Conservation (phyloP, 202 grass and related monocot genomes). For the Carex arenaria region DNA sequence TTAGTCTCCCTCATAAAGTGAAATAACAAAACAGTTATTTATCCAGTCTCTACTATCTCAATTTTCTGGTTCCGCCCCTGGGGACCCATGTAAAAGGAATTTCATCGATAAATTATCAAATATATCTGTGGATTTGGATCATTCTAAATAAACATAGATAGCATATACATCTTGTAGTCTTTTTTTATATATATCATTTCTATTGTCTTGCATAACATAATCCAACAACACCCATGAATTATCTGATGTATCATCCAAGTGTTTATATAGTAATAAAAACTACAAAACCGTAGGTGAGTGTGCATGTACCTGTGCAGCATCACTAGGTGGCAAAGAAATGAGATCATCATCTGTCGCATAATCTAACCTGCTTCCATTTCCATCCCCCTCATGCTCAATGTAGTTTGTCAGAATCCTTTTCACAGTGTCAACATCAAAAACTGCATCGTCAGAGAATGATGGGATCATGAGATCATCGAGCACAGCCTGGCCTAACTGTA, state of each 20-base stretch:
- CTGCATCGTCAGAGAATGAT: slow-evolving; percentile 25
- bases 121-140: neutral
- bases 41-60: no score
- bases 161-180: neutral
- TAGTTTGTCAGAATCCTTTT: slow-evolving; percentile 74
- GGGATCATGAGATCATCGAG: slow-evolving; percentile 83
- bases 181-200: neutral
- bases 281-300: neutral
- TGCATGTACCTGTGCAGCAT: slow-evolving; percentile 20
- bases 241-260: neutral
- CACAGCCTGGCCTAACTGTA: slow-evolving; percentile 66
- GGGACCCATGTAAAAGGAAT: neutral
- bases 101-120: neutral
- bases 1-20: no score
- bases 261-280: neutral
- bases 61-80: no score
- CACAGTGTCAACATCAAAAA: slow-evolving; percentile 72
- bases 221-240: neutral
- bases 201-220: neutral
- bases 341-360: slow-evolving; percentile 72
- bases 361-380: slow-evolving; percentile 40
- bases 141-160: neutral
- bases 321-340: slow-evolving; percentile 39
- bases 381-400: slow-evolving; percentile 58
- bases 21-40: no score